These are phyloP conservation scores for Dioscorea zingiberensis DNA, from an alignment of 106 monocot genomes.

Conservation along the genomic window DNA sequence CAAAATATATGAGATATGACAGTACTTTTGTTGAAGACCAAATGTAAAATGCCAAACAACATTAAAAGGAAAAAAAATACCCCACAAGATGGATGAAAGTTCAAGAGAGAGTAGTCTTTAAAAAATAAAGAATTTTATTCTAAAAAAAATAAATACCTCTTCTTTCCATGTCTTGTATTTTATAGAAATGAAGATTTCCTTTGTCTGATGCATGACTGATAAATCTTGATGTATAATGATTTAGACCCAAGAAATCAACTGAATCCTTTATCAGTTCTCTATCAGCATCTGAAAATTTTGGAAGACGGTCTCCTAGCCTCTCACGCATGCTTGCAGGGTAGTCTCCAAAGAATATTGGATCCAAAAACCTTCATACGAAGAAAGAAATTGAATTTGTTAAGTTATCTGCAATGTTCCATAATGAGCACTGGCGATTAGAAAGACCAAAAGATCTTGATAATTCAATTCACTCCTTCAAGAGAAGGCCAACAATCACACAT, in stretches of 20 bases:
- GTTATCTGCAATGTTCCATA: no score
- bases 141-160: conserved; percentile 40
- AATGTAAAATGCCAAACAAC: not conserved
- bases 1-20: no score
- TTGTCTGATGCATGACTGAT: conserved; percentile 43
- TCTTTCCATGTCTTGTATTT: conserved; percentile 62
- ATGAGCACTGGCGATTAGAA: no score
- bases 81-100: not conserved
- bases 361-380: conserved; percentile 64
- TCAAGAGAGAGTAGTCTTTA: not conserved
- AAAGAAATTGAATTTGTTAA: not conserved
- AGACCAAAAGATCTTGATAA: no score
- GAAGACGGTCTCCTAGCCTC: conserved; percentile 62
- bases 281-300: conserved; percentile 63
- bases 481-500: no score
- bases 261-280: conserved; percentile 52
- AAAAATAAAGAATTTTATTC: no score
- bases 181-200: conserved; percentile 29
- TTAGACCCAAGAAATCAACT: conserved; percentile 86
- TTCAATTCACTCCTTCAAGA: no score
- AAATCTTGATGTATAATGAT: conserved; percentile 87
- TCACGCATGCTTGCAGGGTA: conserved; percentile 82
- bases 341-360: conserved; percentile 89
- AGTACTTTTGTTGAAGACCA: no score
- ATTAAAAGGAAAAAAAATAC: not conserved